phyloP scores from a whole-genome alignment of 768 basidiomycete genomes.

The Russula abietina region DNA sequence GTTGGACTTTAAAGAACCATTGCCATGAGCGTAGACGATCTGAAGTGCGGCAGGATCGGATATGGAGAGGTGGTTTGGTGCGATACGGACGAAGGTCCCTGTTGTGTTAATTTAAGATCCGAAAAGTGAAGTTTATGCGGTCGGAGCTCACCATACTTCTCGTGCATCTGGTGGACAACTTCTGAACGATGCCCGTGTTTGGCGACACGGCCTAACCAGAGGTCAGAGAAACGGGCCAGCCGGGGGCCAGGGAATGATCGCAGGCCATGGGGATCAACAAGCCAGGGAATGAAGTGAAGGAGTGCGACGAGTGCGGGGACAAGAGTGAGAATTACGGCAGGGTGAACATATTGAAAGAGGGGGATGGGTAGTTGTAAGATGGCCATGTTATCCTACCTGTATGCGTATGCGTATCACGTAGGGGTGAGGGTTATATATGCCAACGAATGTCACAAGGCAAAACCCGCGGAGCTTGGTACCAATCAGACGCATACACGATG shows the following conservation, averaged over 20 bases:
- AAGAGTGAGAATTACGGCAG: conserved; percentile 1
- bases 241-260: conserved; percentile 37
- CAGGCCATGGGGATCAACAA: conserved; percentile 31
- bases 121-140: neutral
- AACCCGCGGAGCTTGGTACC: neutral
- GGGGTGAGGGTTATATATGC: neutral
- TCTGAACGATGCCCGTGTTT: conserved; percentile 34
- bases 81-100: conserved; percentile 40
- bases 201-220: conserved; percentile 37
- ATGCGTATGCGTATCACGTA: too few species aligned
- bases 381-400: conserved; percentile 1
- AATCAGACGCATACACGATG: neutral
- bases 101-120: neutral
- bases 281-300: conserved; percentile 33
- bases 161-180: conserved; percentile 37
- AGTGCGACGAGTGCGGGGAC: conserved; percentile 26
- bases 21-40: conserved; percentile 40
- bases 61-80: conserved; percentile 45
- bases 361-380: neutral
- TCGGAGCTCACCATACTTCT: conserved; percentile 35
- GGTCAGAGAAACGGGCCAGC: conserved; percentile 34
- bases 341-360: neutral
- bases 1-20: conserved; percentile 38
- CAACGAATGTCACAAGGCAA: neutral
- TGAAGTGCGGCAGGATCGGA: conserved; percentile 39